Conservation (phyloP, 768 basidiomycete genomes). For the Xerocomellus amylosporus region DNA sequence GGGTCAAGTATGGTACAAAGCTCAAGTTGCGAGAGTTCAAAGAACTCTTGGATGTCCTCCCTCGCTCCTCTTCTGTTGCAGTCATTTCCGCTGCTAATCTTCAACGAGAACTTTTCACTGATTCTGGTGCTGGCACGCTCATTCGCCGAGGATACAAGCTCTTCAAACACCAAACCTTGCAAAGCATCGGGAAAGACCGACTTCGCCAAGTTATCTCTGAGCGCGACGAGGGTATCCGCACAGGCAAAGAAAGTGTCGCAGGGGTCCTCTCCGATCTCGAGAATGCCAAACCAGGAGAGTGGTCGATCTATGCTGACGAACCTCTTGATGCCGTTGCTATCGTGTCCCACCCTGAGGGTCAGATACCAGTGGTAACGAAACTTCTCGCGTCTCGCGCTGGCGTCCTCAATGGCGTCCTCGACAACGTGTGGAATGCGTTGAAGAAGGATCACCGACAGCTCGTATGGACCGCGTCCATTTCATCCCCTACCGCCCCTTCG, state of each 20-base stretch:
- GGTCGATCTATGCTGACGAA: conserved; percentile 98
- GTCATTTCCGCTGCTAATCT: conserved; percentile 91
- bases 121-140: conserved; percentile 95
- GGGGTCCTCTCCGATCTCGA: conserved; percentile 61
- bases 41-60: conserved; percentile 95
- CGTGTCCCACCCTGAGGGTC: conserved; percentile 86
- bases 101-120: conserved; percentile 98
- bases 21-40: conserved; percentile 99
- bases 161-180: conserved; percentile 81
- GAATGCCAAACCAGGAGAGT: conserved; percentile 76
- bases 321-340: conserved; percentile 94
- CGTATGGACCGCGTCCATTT: conserved; percentile 94
- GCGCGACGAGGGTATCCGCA: conserved; percentile 87
- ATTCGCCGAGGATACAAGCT: conserved; percentile 98
- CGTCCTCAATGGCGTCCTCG: conserved; percentile 89
- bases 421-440: conserved; percentile 97
- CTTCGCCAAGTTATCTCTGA: conserved; percentile 94
- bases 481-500: conserved; percentile 12
- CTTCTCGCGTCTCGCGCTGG: conserved; percentile 86
- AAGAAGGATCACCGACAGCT: conserved; percentile 90
- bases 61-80: conserved; percentile 96
- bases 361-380: conserved; percentile 89
- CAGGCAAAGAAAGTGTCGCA: conserved; percentile 81
- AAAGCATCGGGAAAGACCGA: conserved; percentile 86
- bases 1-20: conserved; percentile 99